Evolutionary conservation across 768 basidiomycete genomes (phyloP).

Genomic region (Agrocybe pediades): DNA sequence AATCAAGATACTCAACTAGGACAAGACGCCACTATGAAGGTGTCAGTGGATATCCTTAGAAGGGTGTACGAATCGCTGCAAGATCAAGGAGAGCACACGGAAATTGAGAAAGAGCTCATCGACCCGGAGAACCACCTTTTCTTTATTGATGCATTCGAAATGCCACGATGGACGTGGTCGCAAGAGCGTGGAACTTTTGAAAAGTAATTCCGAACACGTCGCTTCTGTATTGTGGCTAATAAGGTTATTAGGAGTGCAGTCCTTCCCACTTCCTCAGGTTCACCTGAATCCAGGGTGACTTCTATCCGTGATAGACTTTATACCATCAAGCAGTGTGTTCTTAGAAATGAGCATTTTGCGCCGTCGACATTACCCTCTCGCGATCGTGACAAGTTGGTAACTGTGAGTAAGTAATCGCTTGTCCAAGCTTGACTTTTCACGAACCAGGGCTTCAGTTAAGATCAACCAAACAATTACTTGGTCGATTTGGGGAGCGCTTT

Average conservation of each 20-base stretch:
- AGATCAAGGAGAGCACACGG: constrained; percentile 55
- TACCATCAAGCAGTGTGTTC: constrained; percentile 89
- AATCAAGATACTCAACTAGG: neutral
- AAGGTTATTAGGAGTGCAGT: constrained; percentile 44
- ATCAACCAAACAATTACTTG: constrained; percentile 94
- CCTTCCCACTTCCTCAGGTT: constrained; percentile 73
- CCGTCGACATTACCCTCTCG: constrained; percentile 91
- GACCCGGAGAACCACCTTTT: constrained; percentile 83
- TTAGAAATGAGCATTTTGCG: constrained; percentile 97
- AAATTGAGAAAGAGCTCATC: constrained; percentile 59
- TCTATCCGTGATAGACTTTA: constrained; percentile 85
- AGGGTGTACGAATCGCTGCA: constrained; percentile 79
- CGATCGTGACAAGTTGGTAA: constrained; percentile 86
- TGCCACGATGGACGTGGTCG: constrained; percentile 95
- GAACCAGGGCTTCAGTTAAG: constrained; percentile 57
- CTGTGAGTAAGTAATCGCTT: constrained; percentile 47
- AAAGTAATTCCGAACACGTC: constrained; percentile 50
- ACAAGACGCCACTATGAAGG: constrained; percentile 81
- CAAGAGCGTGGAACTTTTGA: constrained; percentile 85
- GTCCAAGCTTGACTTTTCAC: neutral
- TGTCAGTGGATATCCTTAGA: constrained; percentile 63
- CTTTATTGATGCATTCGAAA: constrained; percentile 89
- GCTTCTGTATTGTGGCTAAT: constrained; percentile 3
- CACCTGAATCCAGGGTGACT: constrained; percentile 78
- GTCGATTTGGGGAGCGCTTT: constrained; percentile 87